Base-by-base conservation (phyloP, 2,329 filamentous ascomycete species). In the Botrytis pseudocinerea region DNA sequence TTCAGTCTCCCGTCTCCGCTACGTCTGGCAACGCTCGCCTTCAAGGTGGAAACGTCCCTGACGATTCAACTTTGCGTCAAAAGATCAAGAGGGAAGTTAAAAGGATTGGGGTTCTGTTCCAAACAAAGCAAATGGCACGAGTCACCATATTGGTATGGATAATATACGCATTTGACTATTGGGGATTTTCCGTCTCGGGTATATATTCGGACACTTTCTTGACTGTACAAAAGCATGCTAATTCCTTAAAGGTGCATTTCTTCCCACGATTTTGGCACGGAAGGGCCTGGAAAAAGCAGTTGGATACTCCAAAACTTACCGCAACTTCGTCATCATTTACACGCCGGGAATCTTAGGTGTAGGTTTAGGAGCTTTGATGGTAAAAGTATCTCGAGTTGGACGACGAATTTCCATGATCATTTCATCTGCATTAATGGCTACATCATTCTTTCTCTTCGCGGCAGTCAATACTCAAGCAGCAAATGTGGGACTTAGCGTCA, bases 161-260 rank as follows among this genome's bases (percentile, higher is more conserved):
- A 46, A 86, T 87, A 54, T 78, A 87, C 74, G 84, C 85, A 42
- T 85, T 83, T 75, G 85, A 86, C 73, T 86, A 84, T 75, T 86
- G 83, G 82, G 84, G 83, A 40, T 87, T 86, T 76, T 76, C 74
- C 7, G 46, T 80, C 54, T 78, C 77, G 81, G 85, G 85, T 46
- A 81, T 69, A 86, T 74, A 75, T 70, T 81, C 18, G 76, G 79
- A 7, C 75, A 74, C 9, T 76, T 16, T 5, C 6, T 80, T 68
- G 73, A 16, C 32, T 65, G 7, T 51, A n/a, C 25, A 14, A n/a
- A 25, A n/a, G 57, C 1, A n/a, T 40, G 46, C 70, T 75, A 61
- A 72, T 48, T 71, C 8, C 25, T 75, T 32, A 63, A 76, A 83
- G 85, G 85, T 14, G 81, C 82, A 60, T 87, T 79, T 74, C 74